These are phyloP conservation scores for Neodidymelliopsis sp. DNA, from an alignment of 2,329 filamentous ascomycete species.

Conservation along the genomic window DNA sequence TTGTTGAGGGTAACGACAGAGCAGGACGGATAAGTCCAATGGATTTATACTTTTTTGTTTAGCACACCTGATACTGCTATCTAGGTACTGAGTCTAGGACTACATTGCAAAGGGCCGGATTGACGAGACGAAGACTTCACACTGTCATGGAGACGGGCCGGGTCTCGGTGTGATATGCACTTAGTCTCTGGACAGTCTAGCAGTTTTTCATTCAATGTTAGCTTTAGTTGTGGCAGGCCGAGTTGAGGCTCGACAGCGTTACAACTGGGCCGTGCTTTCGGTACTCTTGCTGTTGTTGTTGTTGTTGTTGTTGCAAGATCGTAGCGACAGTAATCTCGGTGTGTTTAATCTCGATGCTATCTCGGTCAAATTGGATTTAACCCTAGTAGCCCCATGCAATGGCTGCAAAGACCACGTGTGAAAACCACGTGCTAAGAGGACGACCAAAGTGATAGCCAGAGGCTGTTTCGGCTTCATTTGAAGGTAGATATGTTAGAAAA, in stretches of 20 bases:
- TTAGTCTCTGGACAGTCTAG: neutral
- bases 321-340: no score
- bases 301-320: no score
- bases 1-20: no score
- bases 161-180: neutral
- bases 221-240: neutral
- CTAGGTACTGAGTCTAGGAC: neutral
- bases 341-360: no score
- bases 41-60: neutral
- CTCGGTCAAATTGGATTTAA: no score
- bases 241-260: neutral
- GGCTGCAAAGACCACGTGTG: no score
- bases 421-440: no score
- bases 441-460: no score
- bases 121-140: neutral
- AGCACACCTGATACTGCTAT: neutral
- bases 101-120: neutral
- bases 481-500: no score
- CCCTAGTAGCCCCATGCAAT: no score
- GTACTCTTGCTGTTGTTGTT: neutral
- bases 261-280: neutral
- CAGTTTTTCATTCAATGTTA: neutral
- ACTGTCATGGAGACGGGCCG: neutral
- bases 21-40: neutral
- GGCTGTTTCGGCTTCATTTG: no score